These are phyloP conservation scores for Trichosporon sp. DNA, from an alignment of 1,284 basidiomycete species.

Conservation along the genomic window DNA sequence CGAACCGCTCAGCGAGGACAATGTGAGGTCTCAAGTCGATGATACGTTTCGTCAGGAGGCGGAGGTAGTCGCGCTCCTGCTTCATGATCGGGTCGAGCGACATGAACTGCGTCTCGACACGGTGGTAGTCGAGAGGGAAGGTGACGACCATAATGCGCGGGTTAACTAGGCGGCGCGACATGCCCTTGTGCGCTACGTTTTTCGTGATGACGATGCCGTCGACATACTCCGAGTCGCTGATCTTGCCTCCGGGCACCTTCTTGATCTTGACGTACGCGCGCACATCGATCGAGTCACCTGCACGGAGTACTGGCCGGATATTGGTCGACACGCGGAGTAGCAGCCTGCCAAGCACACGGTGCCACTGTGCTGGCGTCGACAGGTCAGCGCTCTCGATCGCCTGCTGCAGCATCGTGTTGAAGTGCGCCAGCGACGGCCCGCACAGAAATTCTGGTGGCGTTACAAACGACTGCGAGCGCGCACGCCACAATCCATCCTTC, in stretches of 20 bases:
- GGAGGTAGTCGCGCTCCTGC: constrained; percentile 93
- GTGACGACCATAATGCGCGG: constrained; percentile 95
- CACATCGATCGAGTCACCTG: constrained; percentile 85
- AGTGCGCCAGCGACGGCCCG: constrained; percentile 78
- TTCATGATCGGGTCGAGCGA: constrained; percentile 88
- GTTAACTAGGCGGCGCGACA: constrained; percentile 59
- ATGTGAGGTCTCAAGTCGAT: constrained; percentile 88
- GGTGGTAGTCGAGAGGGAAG: constrained; percentile 92
- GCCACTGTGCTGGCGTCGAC: constrained; percentile 79
- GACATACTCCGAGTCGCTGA: constrained; percentile 92
- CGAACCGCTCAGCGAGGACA: constrained; percentile 87
- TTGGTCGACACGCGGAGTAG: constrained; percentile 53
- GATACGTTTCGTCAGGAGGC: constrained; percentile 84
- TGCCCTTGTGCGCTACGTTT: constrained; percentile 90
- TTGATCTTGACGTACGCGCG: constrained; percentile 97
- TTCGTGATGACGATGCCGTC: constrained; percentile 97
- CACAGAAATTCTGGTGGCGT: constrained; percentile 65
- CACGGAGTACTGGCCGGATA: constrained; percentile 56
- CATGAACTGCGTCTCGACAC: constrained; percentile 91
- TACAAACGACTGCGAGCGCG: constrained; percentile 49
- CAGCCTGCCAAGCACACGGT: constrained; percentile 74
- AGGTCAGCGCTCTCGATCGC: constrained; percentile 66
- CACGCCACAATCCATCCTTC: constrained; percentile 52
- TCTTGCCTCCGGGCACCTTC: constrained; percentile 91
- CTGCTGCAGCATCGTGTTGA: constrained; percentile 84